Evolutionary conservation across 2,329 filamentous ascomycete genomes (phyloP).

Genomic region (Aspergillus nomiae): DNA sequence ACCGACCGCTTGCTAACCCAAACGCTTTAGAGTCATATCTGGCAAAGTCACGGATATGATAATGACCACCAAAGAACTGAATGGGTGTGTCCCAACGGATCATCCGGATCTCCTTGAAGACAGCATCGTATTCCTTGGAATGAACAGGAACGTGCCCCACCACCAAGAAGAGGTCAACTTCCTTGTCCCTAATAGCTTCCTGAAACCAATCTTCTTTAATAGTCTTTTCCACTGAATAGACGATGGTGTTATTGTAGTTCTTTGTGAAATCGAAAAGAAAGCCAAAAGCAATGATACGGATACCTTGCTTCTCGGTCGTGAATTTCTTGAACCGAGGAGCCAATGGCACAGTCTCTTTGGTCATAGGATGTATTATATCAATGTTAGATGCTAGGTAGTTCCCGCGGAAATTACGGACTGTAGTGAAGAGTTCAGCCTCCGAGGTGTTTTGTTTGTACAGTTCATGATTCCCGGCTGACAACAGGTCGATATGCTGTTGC

Average conservation of each 20-base stretch:
- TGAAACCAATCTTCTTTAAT: conserved; percentile 89
- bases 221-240: conserved; percentile 76
- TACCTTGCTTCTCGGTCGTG: conserved; percentile 83
- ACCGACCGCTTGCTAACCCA: conserved; percentile 83
- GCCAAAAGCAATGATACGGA: conserved; percentile 84
- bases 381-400: conserved; percentile 90
- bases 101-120: conserved; percentile 77
- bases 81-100: conserved; percentile 81
- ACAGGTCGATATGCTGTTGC: conserved; percentile 78
- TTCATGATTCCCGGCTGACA: conserved; percentile 93
- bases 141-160: conserved; percentile 81
- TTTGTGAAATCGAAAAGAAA: conserved; percentile 93
- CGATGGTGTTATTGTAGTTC: conserved; percentile 87
- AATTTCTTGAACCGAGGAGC: conserved; percentile 85
- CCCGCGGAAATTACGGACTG: conserved; percentile 78
- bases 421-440: conserved; percentile 74
- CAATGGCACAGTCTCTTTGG: conserved; percentile 71
- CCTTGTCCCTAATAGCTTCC: conserved; percentile 73
- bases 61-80: conserved; percentile 88
- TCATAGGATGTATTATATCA: conserved; percentile 76
- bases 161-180: conserved; percentile 84
- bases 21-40: conserved; percentile 77
- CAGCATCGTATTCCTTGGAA: conserved; percentile 74
- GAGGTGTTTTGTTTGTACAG: conserved; percentile 81
- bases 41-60: conserved; percentile 82